These are phyloP conservation scores for Ambrosia hybrid DNA, from an alignment of 140 eudicot species.

Conservation along the genomic window DNA sequence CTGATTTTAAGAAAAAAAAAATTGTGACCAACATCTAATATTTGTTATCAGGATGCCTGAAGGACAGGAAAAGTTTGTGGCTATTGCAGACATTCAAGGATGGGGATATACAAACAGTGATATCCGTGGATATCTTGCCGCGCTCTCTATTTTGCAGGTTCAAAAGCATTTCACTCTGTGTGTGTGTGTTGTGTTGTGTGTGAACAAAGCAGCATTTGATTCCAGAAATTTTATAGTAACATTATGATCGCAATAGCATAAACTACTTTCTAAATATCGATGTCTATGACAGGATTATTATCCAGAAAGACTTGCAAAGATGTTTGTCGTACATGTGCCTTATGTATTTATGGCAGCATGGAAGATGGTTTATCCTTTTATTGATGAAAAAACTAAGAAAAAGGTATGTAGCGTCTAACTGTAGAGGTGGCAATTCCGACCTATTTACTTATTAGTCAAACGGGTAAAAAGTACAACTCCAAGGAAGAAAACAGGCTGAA, in stretches of 20 bases:
- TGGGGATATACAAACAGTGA: conserved; percentile 90
- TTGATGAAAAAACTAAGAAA: conserved; percentile 68
- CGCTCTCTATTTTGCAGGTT: conserved; percentile 84
- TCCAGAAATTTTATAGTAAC: background rate
- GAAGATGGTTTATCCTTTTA: conserved; percentile 78
- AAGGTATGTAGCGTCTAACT: conserved; percentile 40
- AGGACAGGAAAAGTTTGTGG: conserved; percentile 77
- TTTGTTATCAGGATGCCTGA: conserved; percentile 56
- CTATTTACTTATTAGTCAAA: background rate
- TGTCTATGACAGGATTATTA: conserved; percentile 72
- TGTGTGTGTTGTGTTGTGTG: conserved; percentile 1
- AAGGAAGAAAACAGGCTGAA: background rate
- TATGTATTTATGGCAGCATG: conserved; percentile 66
- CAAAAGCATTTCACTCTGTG: conserved; percentile 2
- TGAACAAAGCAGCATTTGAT: background rate
- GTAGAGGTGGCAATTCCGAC: background rate
- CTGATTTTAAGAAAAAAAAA: background rate
- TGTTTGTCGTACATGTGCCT: conserved; percentile 69
- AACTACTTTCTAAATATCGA: background rate
- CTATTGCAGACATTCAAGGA: conserved; percentile 77
- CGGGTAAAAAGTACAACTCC: background rate
- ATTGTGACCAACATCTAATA: background rate
- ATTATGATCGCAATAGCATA: background rate
- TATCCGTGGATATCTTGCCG: conserved; percentile 63
- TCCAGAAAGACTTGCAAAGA: conserved; percentile 80